A percentile compares a stretch with the other conserved stretches of the same genome.
Evolutionary conservation across 2,329 filamentous ascomycete species (phyloP).

Genomic region (Fusarium agapanthi): DNA sequence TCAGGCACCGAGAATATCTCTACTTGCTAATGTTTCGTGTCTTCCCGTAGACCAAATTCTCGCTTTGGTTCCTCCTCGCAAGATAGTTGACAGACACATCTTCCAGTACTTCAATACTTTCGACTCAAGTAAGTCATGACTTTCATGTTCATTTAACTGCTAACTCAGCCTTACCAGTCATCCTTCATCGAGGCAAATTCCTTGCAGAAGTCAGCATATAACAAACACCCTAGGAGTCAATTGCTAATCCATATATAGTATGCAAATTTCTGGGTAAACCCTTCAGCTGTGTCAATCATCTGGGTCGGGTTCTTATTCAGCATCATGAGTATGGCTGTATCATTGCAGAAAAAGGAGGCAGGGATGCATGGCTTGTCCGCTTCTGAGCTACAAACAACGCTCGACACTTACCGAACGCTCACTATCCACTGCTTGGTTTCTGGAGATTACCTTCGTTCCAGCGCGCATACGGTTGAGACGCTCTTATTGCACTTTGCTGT

Average conservation of each 20-base stretch:
- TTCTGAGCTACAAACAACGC: background rate
- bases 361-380: background rate
- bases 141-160: background rate
- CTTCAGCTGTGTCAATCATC: background rate
- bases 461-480: conserved; percentile 25
- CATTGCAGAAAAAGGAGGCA: background rate
- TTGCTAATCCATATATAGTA: background rate
- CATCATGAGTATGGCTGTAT: conserved; percentile 5
- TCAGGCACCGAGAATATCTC: background rate
- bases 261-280: background rate
- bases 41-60: conserved; percentile 17
- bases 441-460: conserved; percentile 27
- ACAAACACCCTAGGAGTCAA: background rate
- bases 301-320: conserved; percentile 17
- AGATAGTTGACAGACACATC: conserved; percentile 28
- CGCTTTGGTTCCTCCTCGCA: conserved; percentile 19
- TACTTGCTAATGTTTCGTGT: background rate
- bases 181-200: conserved; percentile 14
- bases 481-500: conserved; percentile 27
- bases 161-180: background rate
- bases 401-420: conserved; percentile 21
- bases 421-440: conserved; percentile 31
- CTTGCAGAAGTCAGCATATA: background rate
- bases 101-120: conserved; percentile 33
- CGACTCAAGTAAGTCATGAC: conserved; percentile 1